Base-by-base conservation (phyloP, 2,329 filamentous ascomycete genomes). In the Claviceps capensis region DNA sequence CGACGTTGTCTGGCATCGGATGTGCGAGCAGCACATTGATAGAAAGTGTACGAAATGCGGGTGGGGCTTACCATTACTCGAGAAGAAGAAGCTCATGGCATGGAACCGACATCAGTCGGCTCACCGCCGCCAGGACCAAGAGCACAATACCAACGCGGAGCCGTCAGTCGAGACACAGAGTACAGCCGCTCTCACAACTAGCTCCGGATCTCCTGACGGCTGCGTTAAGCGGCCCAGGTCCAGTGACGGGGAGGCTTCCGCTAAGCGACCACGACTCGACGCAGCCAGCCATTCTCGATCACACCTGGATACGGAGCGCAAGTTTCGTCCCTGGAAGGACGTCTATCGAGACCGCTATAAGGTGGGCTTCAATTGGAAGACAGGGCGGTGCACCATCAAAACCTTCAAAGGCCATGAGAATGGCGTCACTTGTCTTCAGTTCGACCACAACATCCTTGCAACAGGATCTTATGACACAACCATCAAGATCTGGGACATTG, bases 11-110 rank as follows among this genome's bases (percentile, higher is more conserved):
- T 98, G 93, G 93, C 69, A 96, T 64, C 86, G 85, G 57, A 96
- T 97, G 90, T 98, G 93, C 65, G 89, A 95, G 67, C 91, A 97
- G 64, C 90, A 95, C 66, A 94, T 96, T 60, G 88, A 94, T 65
- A 77, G 88, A 55, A 95, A 95, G 65, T 96, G 90, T 67, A 90
- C 83, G 54, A 95, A 93, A 64, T 98, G 93, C 64, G 91, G 93
- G 23, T 97, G 90, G 88, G 93, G 93, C 2, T 69, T 98, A 54
- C 93, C 93, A 16, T 71, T 95, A 52, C 72, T 98, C 49, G 93
- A 98, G 63, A 80, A 88, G 60, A 95, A 95, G 69, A 80, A 87
- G 61, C 70, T 98, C 56, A 81, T 87, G 58, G 89, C 88, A 56
- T 89, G 91, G 67, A 95, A 88, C 68, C 82, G 86, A 56, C 85